phyloP scores from a whole-genome alignment of 2,329 filamentous ascomycete species.

The Lomentospora prolificans region DNA sequence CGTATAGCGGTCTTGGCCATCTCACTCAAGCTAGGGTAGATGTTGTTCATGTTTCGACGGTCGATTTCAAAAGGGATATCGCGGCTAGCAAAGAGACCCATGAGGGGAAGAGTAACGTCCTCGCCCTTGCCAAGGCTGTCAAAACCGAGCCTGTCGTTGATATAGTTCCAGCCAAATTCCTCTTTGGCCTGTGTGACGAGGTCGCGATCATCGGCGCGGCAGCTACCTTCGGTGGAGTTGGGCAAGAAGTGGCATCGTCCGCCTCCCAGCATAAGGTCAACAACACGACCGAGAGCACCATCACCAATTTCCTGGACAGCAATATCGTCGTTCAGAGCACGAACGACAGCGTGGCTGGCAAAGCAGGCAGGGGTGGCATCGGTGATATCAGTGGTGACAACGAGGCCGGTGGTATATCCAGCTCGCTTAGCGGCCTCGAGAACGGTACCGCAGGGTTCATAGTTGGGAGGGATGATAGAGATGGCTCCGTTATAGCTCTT shows the following conservation, averaged over 20 bases:
- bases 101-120: constrained; percentile 63
- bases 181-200: constrained; percentile 63
- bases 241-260: constrained; percentile 88
- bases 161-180: constrained; percentile 70
- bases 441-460: constrained; percentile 79
- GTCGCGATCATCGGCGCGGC: constrained; percentile 69
- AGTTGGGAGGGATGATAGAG: constrained; percentile 75
- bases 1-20: constrained; percentile 79
- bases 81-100: constrained; percentile 72
- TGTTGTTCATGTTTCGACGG: constrained; percentile 63
- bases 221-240: constrained; percentile 72
- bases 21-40: constrained; percentile 83
- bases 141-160: constrained; percentile 63
- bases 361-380: constrained; percentile 97
- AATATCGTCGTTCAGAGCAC: constrained; percentile 79
- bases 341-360: constrained; percentile 72
- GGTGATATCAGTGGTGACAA: constrained; percentile 89
- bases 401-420: constrained; percentile 85
- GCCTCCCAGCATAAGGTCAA: constrained; percentile 88
- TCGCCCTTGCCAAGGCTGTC: constrained; percentile 60
- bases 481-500: constrained; percentile 99
- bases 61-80: constrained; percentile 95
- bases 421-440: constrained; percentile 88
- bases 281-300: constrained; percentile 73
- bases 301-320: constrained; percentile 87